Percentiles rank a stretch among this genome's conserved stretches.
phyloP scores from a whole-genome alignment of 2,329 filamentous ascomycete species.

The Calonectria montana region DNA sequence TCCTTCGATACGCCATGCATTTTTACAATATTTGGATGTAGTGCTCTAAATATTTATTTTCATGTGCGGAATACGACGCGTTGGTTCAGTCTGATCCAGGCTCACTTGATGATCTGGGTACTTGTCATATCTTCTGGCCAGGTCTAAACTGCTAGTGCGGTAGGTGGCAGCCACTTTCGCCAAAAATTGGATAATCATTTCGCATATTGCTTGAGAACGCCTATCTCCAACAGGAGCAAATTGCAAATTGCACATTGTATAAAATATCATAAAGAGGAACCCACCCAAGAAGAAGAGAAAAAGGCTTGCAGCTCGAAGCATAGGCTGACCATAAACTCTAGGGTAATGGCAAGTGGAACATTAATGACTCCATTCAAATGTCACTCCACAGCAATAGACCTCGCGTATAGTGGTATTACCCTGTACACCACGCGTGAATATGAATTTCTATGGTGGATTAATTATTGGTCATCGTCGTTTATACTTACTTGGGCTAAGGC shows the following conservation, averaged over 20 bases:
- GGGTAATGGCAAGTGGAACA: background rate
- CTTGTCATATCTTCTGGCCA: background rate
- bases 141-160: too few relatives aligned
- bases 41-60: background rate
- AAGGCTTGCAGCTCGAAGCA: too few relatives aligned
- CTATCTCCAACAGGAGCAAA: too few relatives aligned
- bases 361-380: background rate
- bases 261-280: too few relatives aligned
- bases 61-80: background rate
- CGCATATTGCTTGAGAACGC: too few relatives aligned
- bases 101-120: background rate
- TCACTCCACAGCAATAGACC: background rate
- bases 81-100: background rate
- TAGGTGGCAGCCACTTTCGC: too few relatives aligned
- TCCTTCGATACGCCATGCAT: background rate
- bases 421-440: background rate
- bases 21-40: background rate
- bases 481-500: background rate
- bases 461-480: too few relatives aligned
- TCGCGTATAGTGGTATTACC: background rate
- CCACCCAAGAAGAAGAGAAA: too few relatives aligned
- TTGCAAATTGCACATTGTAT: too few relatives aligned
- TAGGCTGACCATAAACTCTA: background rate
- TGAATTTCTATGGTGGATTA: background rate
- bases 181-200: too few relatives aligned